phyloP scores from a whole-genome alignment of 169 alveolate genomes.

The Plasmodium coatneyi region DNA sequence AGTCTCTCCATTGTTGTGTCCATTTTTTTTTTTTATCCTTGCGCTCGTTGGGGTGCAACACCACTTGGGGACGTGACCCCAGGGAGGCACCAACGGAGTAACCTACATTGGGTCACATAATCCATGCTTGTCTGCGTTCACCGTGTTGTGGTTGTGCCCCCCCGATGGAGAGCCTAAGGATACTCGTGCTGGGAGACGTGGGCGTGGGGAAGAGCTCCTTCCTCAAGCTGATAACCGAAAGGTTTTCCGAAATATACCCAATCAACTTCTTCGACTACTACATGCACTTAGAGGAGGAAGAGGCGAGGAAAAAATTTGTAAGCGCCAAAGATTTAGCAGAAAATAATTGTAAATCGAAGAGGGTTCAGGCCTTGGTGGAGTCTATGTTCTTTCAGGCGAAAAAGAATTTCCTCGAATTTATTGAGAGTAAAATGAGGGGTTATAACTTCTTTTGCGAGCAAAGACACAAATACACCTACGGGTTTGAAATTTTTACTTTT shows the following conservation, averaged over 20 bases:
- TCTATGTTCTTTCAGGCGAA: slow-evolving; percentile 70
- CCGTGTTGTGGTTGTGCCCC: neutral
- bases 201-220: slow-evolving; percentile 75
- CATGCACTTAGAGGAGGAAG: slow-evolving; percentile 29
- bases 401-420: slow-evolving; percentile 44
- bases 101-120: neutral
- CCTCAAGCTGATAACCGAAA: slow-evolving; percentile 41
- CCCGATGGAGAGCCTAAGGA: slow-evolving; percentile 32
- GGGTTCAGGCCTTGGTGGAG: slow-evolving; percentile 32
- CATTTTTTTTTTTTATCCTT: neutral
- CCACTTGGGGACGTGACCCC: neutral
- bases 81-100: neutral
- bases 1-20: neutral
- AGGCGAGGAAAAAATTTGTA: slow-evolving; percentile 8
- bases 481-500: slow-evolving; percentile 48
- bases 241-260: slow-evolving; percentile 47
- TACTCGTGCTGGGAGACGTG: slow-evolving; percentile 59
- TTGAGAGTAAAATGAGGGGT: slow-evolving; percentile 47
- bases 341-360: slow-evolving; percentile 27
- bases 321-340: slow-evolving; percentile 39
- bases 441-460: slow-evolving; percentile 27
- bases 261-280: slow-evolving; percentile 56
- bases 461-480: slow-evolving; percentile 68
- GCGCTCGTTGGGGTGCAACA: neutral
- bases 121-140: neutral